These are phyloP conservation scores for Stachybotrys chlorohalonatus DNA, from an alignment of 2,329 filamentous ascomycete genomes.

Conservation along the genomic window DNA sequence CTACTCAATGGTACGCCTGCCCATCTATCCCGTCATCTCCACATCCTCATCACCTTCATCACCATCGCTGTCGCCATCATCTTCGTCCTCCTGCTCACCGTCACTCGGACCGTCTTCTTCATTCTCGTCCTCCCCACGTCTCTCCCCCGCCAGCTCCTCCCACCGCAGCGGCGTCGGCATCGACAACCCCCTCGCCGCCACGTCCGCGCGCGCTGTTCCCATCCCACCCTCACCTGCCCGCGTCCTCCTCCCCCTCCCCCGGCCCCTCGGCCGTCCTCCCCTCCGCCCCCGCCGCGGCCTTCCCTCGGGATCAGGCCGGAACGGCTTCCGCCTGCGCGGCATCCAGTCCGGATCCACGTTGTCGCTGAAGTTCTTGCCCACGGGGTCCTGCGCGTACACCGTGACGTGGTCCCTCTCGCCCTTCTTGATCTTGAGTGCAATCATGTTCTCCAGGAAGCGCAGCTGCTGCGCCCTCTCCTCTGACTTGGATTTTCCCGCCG, in stretches of 20 bases:
- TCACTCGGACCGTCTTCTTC: conserved; percentile 16
- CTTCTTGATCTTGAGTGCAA: conserved; percentile 52
- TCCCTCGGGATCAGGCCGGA: conserved; percentile 7
- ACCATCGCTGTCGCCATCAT: conserved; percentile 10
- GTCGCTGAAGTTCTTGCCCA: conserved; percentile 31
- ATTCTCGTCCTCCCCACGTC: conserved; percentile 12
- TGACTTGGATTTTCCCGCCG: conserved; percentile 33
- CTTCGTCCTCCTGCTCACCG: conserved; percentile 10
- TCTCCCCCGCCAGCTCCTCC: conserved; percentile 17
- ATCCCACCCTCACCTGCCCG: conserved; percentile 4
- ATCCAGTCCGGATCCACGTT: conserved; percentile 30
- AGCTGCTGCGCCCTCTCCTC: conserved; percentile 39
- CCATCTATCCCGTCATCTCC: conserved; percentile 8
- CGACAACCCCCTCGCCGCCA: conserved; percentile 12
- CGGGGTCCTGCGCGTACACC: conserved; percentile 39
- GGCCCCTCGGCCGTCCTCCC: conserved; percentile 8
- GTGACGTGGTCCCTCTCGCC: conserved; percentile 60
- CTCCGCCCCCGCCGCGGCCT: conserved; percentile 7
- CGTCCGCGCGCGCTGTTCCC: conserved; percentile 2
- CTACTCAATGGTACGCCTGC: no score
- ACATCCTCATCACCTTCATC: conserved; percentile 13
- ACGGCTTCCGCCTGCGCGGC: conserved; percentile 16
- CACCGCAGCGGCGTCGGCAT: conserved; percentile 25
- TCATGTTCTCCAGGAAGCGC: conserved; percentile 57
- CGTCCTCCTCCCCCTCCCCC: conserved; percentile 3